Evolutionary conservation across 1,139 yeast species (phyloP).

Genomic region (Sugiyamaella japonica): DNA sequence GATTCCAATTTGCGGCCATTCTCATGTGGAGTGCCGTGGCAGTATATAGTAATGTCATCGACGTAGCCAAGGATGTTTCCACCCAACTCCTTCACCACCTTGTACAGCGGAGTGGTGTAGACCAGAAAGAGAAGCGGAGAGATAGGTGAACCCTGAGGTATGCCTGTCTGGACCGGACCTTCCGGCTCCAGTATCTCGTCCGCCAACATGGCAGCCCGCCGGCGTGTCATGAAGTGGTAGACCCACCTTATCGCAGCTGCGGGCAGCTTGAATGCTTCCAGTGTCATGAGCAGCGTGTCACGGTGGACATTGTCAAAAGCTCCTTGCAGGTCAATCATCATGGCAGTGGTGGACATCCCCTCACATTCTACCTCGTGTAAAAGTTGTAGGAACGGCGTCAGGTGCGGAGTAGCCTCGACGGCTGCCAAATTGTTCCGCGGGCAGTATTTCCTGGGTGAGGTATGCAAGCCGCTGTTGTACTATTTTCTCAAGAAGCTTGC

Average conservation of each 20-base stretch:
- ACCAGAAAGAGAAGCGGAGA: not conserved
- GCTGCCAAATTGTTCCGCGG: not conserved
- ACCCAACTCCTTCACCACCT: too few species aligned
- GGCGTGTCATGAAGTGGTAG: not conserved
- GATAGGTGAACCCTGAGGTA: not conserved
- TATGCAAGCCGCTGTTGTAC: not conserved
- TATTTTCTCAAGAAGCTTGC: too few species aligned
- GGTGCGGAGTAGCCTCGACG: constrained; percentile 1
- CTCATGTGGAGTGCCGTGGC: too few species aligned
- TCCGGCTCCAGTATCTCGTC: not conserved
- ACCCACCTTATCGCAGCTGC: not conserved
- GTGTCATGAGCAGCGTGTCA: not conserved
- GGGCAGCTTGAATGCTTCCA: not conserved
- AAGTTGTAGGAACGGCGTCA: not conserved
- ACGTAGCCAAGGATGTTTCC: too few species aligned
- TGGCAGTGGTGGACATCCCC: not conserved
- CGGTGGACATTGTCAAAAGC: constrained; percentile 4
- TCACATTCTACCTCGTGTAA: not conserved
- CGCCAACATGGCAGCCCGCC: not conserved
- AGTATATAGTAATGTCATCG: too few species aligned
- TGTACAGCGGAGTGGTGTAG: not conserved
- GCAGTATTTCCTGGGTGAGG: not conserved
- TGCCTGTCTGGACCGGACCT: not conserved
- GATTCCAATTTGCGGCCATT: too few species aligned
- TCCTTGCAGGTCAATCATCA: not conserved